A percentile compares a stretch with the other conserved stretches of the same genome.
phyloP scores from a whole-genome alignment of 192 early-diverging fungal genomes.

The Rhizophlyctis rosea region DNA sequence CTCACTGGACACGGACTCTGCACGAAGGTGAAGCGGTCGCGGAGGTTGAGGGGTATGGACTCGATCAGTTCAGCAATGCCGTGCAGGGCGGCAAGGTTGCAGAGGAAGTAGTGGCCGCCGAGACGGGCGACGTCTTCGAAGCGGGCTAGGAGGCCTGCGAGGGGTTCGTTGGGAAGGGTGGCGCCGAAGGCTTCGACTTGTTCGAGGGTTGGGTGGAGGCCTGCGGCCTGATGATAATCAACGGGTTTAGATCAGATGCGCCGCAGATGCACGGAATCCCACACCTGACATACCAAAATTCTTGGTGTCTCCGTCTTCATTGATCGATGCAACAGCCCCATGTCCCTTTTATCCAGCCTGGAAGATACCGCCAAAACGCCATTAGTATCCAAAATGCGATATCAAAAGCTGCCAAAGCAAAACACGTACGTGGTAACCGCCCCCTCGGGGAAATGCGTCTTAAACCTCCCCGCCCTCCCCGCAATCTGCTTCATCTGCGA shows the following conservation, averaged over 20 bases:
- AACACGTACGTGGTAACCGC: constrained; percentile 65
- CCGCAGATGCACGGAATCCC: too few relatives aligned
- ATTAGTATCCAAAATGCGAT: constrained; percentile 1
- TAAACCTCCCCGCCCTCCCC: constrained; percentile 85
- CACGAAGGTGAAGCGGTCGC: constrained; percentile 70
- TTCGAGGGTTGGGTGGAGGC: constrained; percentile 70
- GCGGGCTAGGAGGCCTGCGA: constrained; percentile 62
- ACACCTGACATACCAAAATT: neutral
- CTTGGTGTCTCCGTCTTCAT: constrained; percentile 19
- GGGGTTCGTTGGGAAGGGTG: constrained; percentile 60
- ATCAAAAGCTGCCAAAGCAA: constrained; percentile 16
- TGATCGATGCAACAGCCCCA: constrained; percentile 17
- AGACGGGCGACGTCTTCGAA: constrained; percentile 71
- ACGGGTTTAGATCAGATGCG: too few relatives aligned
- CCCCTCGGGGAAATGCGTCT: constrained; percentile 63
- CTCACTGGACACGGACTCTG: constrained; percentile 58
- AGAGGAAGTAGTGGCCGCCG: constrained; percentile 69
- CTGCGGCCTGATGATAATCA: constrained; percentile 49
- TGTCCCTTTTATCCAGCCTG: constrained; percentile 30
- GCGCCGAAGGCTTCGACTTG: constrained; percentile 74
- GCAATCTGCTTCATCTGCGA: constrained; percentile 92
- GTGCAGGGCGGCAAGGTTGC: constrained; percentile 67
- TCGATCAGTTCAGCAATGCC: constrained; percentile 63
- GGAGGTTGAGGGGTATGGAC: constrained; percentile 47
- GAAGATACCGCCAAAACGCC: too few relatives aligned